These are phyloP conservation scores for Lachnum nothofagi DNA, from an alignment of 2,329 filamentous ascomycete genomes.

Conservation along the genomic window DNA sequence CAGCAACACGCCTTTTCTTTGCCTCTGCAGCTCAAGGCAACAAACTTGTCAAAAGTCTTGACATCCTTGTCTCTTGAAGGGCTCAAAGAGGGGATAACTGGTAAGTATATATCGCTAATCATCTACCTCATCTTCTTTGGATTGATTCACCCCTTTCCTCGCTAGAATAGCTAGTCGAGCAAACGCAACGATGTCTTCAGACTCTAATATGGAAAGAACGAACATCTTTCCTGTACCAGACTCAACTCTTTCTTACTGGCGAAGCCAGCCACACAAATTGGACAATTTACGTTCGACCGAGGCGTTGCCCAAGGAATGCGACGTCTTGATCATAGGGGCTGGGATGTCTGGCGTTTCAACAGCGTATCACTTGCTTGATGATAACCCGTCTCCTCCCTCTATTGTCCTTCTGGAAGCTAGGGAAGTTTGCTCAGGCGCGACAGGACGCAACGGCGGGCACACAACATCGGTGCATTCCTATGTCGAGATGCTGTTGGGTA, in stretches of 20 bases:
- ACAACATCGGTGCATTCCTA: conserved; percentile 39
- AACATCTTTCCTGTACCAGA: conserved; percentile 16
- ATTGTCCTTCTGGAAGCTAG: conserved; percentile 40
- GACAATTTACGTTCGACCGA: conserved; percentile 17
- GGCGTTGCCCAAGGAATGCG: conserved; percentile 15
- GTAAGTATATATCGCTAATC: too few species aligned
- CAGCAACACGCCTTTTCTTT: too few species aligned
- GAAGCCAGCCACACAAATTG: conserved; percentile 15
- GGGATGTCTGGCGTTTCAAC: conserved; percentile 20
- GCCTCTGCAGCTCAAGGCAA: too few species aligned
- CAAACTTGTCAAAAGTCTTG: too few species aligned
- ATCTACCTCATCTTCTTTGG: too few species aligned
- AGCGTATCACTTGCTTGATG: conserved; percentile 17
- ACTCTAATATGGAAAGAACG: neutral
- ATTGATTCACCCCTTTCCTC: too few species aligned
- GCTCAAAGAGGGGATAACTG: too few species aligned
- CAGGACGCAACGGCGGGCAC: conserved; percentile 44
- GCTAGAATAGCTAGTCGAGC: too few species aligned
- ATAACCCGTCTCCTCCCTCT: conserved; percentile 8
- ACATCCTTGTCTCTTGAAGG: too few species aligned
- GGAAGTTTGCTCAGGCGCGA: conserved; percentile 34
- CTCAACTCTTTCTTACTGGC: conserved; percentile 17
- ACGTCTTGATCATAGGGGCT: conserved; percentile 27
- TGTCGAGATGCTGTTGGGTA: conserved; percentile 30
- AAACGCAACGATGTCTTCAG: too few species aligned